Evolutionary conservation across 495 filamentous ascomycete species (phyloP).

Genomic region (Hypomontagnella monticulosa): DNA sequence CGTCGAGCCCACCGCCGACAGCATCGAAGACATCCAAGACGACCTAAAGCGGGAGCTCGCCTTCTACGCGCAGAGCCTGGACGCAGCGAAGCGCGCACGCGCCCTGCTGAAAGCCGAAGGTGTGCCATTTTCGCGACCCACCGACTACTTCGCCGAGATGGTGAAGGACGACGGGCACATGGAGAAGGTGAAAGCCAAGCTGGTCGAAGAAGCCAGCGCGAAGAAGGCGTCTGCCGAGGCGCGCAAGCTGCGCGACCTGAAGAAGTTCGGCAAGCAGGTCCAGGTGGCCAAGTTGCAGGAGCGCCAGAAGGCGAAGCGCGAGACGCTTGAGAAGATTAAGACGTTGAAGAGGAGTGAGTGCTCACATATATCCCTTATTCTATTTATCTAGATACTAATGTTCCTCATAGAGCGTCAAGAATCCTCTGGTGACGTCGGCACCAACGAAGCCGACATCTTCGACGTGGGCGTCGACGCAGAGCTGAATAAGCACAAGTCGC

Average conservation of each 20-base stretch:
- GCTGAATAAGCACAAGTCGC: constrained; percentile 52
- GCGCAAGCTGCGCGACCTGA: constrained; percentile 89
- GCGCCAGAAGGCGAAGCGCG: constrained; percentile 86
- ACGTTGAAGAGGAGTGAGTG: constrained; percentile 88
- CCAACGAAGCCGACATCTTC: constrained; percentile 88
- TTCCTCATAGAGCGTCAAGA: constrained; percentile 80
- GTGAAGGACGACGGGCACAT: constrained; percentile 98
- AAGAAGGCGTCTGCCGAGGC: constrained; percentile 95
- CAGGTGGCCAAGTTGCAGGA: constrained; percentile 97
- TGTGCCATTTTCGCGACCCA: constrained; percentile 84
- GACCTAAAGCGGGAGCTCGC: constrained; percentile 90
- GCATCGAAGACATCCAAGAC: constrained; percentile 79
- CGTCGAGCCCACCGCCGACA: constrained; percentile 56
- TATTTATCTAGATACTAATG: constrained; percentile 14
- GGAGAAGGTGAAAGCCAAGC: constrained; percentile 92
- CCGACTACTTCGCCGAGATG: constrained; percentile 98
- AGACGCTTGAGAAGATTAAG: constrained; percentile 93
- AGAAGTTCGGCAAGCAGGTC: constrained; percentile 99
- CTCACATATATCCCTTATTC: constrained; percentile 9
- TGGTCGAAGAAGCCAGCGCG: constrained; percentile 87
- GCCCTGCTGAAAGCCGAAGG: constrained; percentile 80
- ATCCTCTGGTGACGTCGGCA: constrained; percentile 65
- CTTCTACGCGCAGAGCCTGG: constrained; percentile 91
- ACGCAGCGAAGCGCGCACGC: constrained; percentile 77
- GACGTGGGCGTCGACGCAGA: constrained; percentile 91